Evolutionary conservation across 164 flowering plant species (phyloP).

Genomic region (Protea cynaroides): DNA sequence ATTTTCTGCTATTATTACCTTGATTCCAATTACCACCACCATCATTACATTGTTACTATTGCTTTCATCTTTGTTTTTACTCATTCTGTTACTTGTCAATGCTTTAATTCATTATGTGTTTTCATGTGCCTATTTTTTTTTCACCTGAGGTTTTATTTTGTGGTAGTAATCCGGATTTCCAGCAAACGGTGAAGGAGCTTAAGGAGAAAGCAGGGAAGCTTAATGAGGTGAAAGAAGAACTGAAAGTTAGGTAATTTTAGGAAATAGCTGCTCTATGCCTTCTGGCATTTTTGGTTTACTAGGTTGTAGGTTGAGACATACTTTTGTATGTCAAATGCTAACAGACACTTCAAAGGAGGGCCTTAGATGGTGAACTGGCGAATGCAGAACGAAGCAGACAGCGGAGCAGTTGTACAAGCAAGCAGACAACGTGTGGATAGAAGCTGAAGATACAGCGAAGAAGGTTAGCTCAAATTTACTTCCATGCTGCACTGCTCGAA

Average conservation of each 20-base stretch:
- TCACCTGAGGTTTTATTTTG: neutral
- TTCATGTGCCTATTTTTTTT: neutral
- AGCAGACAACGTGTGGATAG: slow-evolving; percentile 89
- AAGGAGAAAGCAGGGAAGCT: slow-evolving; percentile 80
- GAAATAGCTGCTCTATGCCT: slow-evolving; percentile 8
- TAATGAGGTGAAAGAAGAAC: slow-evolving; percentile 64
- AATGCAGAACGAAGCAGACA: slow-evolving; percentile 98
- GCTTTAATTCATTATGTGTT: neutral
- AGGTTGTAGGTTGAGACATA: slow-evolving; percentile 72
- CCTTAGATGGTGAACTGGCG: slow-evolving; percentile 75
- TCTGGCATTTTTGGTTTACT: slow-evolving; percentile 8
- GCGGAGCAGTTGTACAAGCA: slow-evolving; percentile 88
- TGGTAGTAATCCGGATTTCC: slow-evolving; percentile 67
- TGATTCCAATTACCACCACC: no score
- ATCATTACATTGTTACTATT: no score
- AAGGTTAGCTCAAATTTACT: slow-evolving; percentile 41
- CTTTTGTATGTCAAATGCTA: slow-evolving; percentile 80
- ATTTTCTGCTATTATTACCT: no score
- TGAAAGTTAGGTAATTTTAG: slow-evolving; percentile 64
- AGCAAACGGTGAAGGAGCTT: slow-evolving; percentile 66
- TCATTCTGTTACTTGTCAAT: neutral
- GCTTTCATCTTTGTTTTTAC: neutral
- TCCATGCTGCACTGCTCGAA: neutral
- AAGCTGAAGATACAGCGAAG: slow-evolving; percentile 80
- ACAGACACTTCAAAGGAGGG: slow-evolving; percentile 48